phyloP scores from a whole-genome alignment of 768 basidiomycete species.

The Saitozyma sp. region DNA sequence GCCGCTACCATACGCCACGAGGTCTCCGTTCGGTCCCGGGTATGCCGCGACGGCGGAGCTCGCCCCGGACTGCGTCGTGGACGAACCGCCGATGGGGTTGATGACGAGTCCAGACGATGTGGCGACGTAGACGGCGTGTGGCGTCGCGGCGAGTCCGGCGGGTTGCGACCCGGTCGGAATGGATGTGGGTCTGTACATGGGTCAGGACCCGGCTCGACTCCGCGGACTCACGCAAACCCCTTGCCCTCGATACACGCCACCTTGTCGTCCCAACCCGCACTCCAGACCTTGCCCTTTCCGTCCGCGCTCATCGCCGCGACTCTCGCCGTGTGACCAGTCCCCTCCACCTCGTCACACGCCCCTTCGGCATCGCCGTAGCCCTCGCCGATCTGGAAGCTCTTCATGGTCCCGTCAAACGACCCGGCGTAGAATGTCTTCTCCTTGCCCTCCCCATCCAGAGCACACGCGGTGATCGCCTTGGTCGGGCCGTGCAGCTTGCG shows the following conservation, averaged over 20 bases:
- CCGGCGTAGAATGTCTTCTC: constrained; percentile 73
- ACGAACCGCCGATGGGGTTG: constrained; percentile 17
- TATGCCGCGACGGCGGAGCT: constrained; percentile 43
- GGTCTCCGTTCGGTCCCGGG: constrained; percentile 13
- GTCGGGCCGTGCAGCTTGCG: constrained; percentile 68
- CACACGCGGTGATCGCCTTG: constrained; percentile 68
- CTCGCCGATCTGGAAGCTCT: constrained; percentile 43
- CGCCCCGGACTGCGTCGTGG: constrained; percentile 18
- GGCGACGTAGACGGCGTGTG: constrained; percentile 35
- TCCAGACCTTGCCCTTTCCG: constrained; percentile 61
- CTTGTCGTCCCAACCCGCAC: constrained; percentile 76
- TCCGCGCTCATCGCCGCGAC: constrained; percentile 64
- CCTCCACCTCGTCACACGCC: constrained; percentile 56
- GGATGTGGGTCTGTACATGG: constrained; percentile 25
- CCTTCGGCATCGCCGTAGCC: constrained; percentile 54
- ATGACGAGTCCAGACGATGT: constrained; percentile 41
- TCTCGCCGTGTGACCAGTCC: constrained; percentile 69
- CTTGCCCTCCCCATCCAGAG: constrained; percentile 21
- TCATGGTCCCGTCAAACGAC: constrained; percentile 61
- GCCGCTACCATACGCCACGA: constrained; percentile 58
- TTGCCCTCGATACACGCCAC: constrained; percentile 30
- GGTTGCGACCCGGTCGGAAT: constrained; percentile 47
- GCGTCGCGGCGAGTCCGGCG: constrained; percentile 36
- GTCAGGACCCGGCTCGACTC: background rate
- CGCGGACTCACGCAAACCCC: constrained; percentile 25